Conservation (phyloP, 768 basidiomycete species). For the Pleurotus sapidus region DNA sequence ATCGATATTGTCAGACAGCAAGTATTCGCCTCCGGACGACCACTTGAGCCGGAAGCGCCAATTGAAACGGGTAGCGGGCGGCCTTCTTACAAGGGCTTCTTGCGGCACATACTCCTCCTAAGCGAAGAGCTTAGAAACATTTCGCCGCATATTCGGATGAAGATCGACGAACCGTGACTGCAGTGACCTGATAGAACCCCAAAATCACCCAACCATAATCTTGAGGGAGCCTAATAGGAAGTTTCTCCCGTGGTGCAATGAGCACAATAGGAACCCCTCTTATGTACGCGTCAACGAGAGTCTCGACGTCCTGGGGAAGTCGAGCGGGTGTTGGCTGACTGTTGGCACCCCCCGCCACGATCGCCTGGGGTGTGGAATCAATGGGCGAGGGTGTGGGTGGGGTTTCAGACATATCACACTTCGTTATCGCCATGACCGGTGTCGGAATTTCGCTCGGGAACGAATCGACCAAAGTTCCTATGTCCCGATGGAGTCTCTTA, state of each 20-base stretch:
- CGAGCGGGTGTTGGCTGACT: not conserved
- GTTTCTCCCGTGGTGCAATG: not conserved
- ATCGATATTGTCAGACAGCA: not conserved
- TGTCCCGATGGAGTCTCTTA: too few relatives aligned
- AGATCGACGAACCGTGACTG: not conserved
- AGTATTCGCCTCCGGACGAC: constrained; percentile 1
- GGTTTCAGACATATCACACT: too few relatives aligned
- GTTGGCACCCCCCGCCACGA: not conserved
- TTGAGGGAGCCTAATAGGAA: not conserved
- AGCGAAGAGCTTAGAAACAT: too few relatives aligned
- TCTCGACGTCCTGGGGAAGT: not conserved
- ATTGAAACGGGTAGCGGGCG: not conserved
- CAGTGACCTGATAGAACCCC: not conserved
- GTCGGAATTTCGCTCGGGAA: too few relatives aligned
- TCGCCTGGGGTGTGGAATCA: too few relatives aligned
- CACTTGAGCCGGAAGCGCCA: constrained; percentile 4
- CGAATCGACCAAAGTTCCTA: too few relatives aligned
- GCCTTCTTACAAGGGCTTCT: not conserved
- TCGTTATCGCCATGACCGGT: too few relatives aligned
- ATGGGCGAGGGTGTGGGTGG: too few relatives aligned
- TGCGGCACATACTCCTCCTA: too few relatives aligned
- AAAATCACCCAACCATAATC: not conserved
- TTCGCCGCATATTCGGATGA: too few relatives aligned
- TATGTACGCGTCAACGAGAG: not conserved
- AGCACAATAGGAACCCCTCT: not conserved